phyloP scores from a whole-genome alignment of 2,329 filamentous ascomycete species.

The Fusarium penzigii region DNA sequence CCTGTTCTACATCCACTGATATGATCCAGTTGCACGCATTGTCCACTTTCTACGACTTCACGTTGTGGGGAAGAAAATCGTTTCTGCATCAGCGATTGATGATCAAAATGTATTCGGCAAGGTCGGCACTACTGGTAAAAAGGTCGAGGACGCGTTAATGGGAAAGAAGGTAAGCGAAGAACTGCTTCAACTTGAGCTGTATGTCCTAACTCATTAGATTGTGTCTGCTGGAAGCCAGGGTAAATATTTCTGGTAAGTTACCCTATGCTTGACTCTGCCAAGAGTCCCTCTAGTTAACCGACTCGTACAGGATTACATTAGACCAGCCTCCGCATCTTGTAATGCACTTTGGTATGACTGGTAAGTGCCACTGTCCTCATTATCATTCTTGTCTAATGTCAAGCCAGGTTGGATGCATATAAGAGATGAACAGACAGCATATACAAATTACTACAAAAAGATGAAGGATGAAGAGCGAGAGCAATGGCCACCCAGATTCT shows the following conservation, averaged over 20 bases:
- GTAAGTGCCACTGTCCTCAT: constrained; percentile 30
- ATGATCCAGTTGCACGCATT: constrained; percentile 69
- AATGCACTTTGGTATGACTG: constrained; percentile 81
- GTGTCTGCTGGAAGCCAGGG: constrained; percentile 78
- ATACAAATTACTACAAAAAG: constrained; percentile 80
- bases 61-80: constrained; percentile 81
- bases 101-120: constrained; percentile 90
- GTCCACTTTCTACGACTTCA: constrained; percentile 82
- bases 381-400: constrained; percentile 5
- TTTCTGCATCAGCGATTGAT: constrained; percentile 69
- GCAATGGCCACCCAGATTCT: constrained; percentile 84
- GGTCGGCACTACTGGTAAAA: constrained; percentile 74
- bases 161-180: constrained; percentile 61
- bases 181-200: neutral
- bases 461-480: constrained; percentile 59
- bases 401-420: constrained; percentile 80
- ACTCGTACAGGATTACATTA: constrained; percentile 48
- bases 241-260: constrained; percentile 85
- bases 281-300: constrained; percentile 1
- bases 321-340: constrained; percentile 81
- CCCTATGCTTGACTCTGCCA: neutral
- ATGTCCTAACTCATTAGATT: constrained; percentile 40
- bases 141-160: constrained; percentile 71
- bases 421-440: constrained; percentile 72
- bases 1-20: neutral